Evolutionary conservation across 805 yeast genomes (phyloP), one percentile per base, ranked within the genome.

Genomic region (Metschnikowia continentalis): DNA sequence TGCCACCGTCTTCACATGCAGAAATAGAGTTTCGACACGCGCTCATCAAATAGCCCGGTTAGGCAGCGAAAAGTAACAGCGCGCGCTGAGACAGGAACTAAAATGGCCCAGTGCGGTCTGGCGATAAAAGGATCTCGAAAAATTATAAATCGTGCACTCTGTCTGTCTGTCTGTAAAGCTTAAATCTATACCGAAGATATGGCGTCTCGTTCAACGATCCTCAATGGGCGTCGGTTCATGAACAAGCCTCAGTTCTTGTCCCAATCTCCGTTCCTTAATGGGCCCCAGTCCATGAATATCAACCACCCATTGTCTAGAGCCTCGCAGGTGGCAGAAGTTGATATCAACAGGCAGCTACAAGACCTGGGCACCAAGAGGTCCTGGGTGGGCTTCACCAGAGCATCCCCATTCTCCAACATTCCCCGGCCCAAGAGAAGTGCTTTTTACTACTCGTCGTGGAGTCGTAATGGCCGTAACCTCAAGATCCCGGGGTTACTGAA

Each of bases 391-490:
- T 68, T 64, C 52, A 75, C 77, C 53, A 70, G 67, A 13, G 53
- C 52, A 6, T 30, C 37, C 14, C 20, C 40, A 20, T 78, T 81
- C 58, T 83, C 85, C 1, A 71, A 70, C 55, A 77, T 81, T 46
- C 83, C 85, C 2, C 68, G 83, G 51, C 83, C 86, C 6, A 81
- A 78, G 62, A 65, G 83, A 55, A 77, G 75, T 47, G 76, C 75
- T 0, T 69, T 79, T 42, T 79, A 80, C 62, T 79, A 80, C 64
- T 74, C 77, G 44, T 66, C 74, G 19, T 75, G 79, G 67, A 62
- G 72, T 52, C 61, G 61, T 32, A 49, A 50, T 19, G 49, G 55
- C 32, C 49, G 40, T 22, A 49, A 48, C 20, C 53, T 58, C 47
- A 47, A 45, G 30, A 37, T 56, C 19, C 66, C 67, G 11, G 56